A percentile compares a stretch with the other conserved stretches of the same genome.
Conservation (phyloP, 495 filamentous ascomycete genomes). For the Penicillium verhagenii region DNA sequence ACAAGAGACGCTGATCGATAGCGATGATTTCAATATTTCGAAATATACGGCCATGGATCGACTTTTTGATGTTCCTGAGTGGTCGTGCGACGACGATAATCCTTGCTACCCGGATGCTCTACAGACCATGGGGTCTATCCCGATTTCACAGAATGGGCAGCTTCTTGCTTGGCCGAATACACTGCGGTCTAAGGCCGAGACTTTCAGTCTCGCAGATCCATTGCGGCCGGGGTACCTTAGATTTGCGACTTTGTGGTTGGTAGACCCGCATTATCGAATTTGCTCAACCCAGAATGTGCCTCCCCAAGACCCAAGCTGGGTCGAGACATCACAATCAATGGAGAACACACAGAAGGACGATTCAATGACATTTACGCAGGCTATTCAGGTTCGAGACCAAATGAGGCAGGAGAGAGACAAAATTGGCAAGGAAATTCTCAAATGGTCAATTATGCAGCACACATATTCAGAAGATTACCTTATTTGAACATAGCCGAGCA, state of each 20-base stretch:
- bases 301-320: conserved; percentile 8
- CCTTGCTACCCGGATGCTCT: conserved; percentile 5
- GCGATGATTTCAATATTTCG: conserved; percentile 8
- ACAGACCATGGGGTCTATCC: conserved; percentile 9
- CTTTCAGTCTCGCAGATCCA: conserved; percentile 7
- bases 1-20: conserved; percentile 4
- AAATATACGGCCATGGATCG: not conserved
- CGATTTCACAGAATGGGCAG: conserved; percentile 8
- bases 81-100: not conserved
- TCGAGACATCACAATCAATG: not conserved
- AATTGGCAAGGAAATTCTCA: conserved; percentile 2
- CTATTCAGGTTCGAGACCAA: conserved; percentile 3
- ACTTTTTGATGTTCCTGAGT: conserved; percentile 7
- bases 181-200: not conserved
- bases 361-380: conserved; percentile 8
- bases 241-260: not conserved
- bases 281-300: conserved; percentile 19
- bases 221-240: conserved; percentile 1
- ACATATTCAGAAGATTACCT: conserved; percentile 2
- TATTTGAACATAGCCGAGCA: not conserved
- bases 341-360: not conserved
- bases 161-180: conserved; percentile 12
- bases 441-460: not conserved
- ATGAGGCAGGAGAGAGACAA: conserved; percentile 10
- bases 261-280: conserved; percentile 18